A percentile compares a stretch with the other conserved stretches of the same genome.
phyloP scores from a whole-genome alignment of 345 rosid genomes.

The Heritiera littoralis region DNA sequence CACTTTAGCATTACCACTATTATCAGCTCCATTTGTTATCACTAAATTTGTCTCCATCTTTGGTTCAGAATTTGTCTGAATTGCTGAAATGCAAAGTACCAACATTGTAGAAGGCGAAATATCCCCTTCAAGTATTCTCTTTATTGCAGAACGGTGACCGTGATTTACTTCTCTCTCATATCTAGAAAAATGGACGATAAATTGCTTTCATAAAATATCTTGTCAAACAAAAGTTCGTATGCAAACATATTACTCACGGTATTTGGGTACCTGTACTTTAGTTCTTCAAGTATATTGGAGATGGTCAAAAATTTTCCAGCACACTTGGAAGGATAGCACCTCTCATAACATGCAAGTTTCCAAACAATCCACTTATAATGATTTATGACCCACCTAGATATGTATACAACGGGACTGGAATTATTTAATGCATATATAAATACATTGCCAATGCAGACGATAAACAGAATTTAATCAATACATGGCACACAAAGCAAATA shows the following conservation, averaged over 20 bases:
- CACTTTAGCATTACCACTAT: constrained; percentile 48
- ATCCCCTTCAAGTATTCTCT: constrained; percentile 87
- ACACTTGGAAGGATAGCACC: constrained; percentile 51
- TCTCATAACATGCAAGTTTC: constrained; percentile 88
- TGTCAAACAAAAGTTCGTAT: constrained; percentile 16
- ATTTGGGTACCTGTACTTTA: constrained; percentile 76
- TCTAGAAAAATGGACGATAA: constrained; percentile 42
- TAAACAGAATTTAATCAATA: not conserved
- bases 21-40: constrained; percentile 39
- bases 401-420: constrained; percentile 10
- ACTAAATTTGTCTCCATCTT: constrained; percentile 34
- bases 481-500: not conserved
- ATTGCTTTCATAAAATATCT: constrained; percentile 26
- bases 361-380: constrained; percentile 96
- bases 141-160: constrained; percentile 87
- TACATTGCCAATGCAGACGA: not conserved
- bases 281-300: constrained; percentile 83
- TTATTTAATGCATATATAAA: not conserved
- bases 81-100: constrained; percentile 76
- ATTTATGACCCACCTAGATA: constrained; percentile 77
- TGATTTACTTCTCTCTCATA: constrained; percentile 92
- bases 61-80: constrained; percentile 35
- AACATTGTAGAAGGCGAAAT: constrained; percentile 68
- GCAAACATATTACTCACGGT: constrained; percentile 18
- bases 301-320: constrained; percentile 66